phyloP scores from a whole-genome alignment of 495 filamentous ascomycete genomes.

The Neurospora africana region DNA sequence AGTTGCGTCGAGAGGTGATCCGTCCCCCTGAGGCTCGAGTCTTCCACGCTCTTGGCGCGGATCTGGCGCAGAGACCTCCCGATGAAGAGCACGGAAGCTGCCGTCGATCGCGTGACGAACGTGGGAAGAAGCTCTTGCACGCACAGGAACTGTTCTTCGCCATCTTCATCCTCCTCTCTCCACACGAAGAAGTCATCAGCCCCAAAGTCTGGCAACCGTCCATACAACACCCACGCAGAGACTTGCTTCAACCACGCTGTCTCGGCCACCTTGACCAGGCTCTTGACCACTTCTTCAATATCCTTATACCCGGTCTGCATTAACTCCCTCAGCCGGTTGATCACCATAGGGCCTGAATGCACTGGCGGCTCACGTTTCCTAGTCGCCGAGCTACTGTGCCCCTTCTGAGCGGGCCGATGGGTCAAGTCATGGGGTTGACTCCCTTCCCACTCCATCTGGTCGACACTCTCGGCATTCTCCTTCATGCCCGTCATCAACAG shows the following conservation, averaged over 20 bases:
- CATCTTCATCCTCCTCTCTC: conserved; percentile 22
- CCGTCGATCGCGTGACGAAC: conserved; percentile 67
- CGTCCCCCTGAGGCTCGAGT: conserved; percentile 50
- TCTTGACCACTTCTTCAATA: conserved; percentile 61
- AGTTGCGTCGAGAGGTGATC: conserved; percentile 59
- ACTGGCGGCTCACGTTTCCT: background rate
- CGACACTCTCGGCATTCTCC: conserved; percentile 1
- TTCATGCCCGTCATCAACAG: conserved; percentile 42
- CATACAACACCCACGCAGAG: conserved; percentile 83
- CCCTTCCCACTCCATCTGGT: background rate
- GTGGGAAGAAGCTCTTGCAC: conserved; percentile 51
- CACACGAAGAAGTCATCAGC: conserved; percentile 76
- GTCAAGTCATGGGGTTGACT: background rate
- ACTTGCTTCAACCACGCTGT: conserved; percentile 84
- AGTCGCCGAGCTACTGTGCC: background rate
- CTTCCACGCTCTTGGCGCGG: conserved; percentile 37
- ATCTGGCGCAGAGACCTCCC: conserved; percentile 82
- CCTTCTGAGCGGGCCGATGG: conserved; percentile 5
- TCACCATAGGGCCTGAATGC: conserved; percentile 45
- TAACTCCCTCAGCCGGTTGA: conserved; percentile 62
- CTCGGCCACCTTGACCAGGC: conserved; percentile 69
- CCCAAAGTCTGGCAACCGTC: conserved; percentile 62
- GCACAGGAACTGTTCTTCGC: conserved; percentile 23
- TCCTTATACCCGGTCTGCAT: conserved; percentile 82
- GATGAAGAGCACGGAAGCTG: conserved; percentile 79